Percentiles rank a stretch among this genome's conserved stretches.
These are phyloP conservation scores for Bromus sterilis DNA, from an alignment of 176 grass and related monocot genomes.

Conservation along the genomic window DNA sequence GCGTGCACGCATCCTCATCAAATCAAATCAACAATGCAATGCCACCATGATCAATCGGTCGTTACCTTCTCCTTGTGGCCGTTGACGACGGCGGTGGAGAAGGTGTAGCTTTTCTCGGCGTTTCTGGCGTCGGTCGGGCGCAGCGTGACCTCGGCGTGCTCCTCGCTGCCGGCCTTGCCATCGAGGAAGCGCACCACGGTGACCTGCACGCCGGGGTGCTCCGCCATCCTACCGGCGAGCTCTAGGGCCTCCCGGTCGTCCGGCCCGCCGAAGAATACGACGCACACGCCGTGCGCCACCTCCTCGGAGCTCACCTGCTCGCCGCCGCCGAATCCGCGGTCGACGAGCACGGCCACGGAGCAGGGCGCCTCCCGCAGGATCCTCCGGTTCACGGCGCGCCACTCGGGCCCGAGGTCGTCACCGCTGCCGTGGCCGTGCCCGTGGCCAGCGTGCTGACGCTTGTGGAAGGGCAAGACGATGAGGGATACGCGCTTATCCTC, in stretches of 20 bases:
- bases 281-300: conserved; percentile 65
- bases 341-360: conserved; percentile 72
- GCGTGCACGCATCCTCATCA: background rate
- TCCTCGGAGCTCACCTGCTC: conserved; percentile 56
- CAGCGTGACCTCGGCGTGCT: conserved; percentile 44
- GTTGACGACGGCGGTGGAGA: conserved; percentile 59
- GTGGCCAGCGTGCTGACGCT: conserved; percentile 9
- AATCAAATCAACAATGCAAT: background rate
- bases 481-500: conserved; percentile 72
- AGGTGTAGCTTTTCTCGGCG: conserved; percentile 72
- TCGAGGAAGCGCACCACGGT: conserved; percentile 47
- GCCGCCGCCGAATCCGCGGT: conserved; percentile 64
- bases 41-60: background rate
- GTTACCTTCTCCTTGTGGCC: conserved; percentile 48
- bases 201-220: conserved; percentile 61
- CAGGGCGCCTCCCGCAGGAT: conserved; percentile 65
- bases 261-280: conserved; percentile 79
- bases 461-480: conserved; percentile 74
- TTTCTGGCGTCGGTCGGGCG: conserved; percentile 46
- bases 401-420: conserved; percentile 44
- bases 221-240: conserved; percentile 67
- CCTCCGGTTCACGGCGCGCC: conserved; percentile 62
- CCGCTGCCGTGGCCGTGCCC: background rate
- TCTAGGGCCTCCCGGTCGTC: conserved; percentile 75
- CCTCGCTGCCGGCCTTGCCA: conserved; percentile 8